These are phyloP conservation scores for Herpotrichia juniperi DNA, from an alignment of 2,329 filamentous ascomycete species.

Conservation along the genomic window DNA sequence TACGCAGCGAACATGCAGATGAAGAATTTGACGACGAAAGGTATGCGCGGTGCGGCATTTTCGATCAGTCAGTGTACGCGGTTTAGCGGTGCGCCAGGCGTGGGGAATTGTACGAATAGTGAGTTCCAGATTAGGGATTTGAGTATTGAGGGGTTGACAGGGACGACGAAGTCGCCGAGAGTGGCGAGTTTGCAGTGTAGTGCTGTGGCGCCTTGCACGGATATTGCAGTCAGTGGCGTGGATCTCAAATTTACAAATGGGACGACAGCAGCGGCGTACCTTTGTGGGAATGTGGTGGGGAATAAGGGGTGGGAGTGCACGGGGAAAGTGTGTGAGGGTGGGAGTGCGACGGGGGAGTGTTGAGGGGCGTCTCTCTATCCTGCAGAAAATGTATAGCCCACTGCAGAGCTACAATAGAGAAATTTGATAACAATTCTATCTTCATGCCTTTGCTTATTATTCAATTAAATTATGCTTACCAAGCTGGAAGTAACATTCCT, in stretches of 20 bases:
- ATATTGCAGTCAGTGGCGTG: constrained; percentile 21
- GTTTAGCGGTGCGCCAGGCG: constrained; percentile 36
- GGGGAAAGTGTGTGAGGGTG: constrained; percentile 24
- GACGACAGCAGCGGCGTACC: constrained; percentile 14
- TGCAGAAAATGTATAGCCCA: too few species aligned
- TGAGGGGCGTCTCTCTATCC: too few species aligned
- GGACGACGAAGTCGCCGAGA: constrained; percentile 29
- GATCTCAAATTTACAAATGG: constrained; percentile 24
- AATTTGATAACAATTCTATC: too few species aligned
- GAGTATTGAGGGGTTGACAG: constrained; percentile 31
- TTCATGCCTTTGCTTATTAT: too few species aligned
- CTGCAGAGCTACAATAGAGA: too few species aligned
- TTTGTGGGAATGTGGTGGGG: constrained; percentile 26
- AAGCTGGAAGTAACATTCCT: too few species aligned
- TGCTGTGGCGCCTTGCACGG: constrained; percentile 29
- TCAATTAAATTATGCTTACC: too few species aligned
- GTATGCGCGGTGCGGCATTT: constrained; percentile 37
- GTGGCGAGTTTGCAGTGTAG: constrained; percentile 35
- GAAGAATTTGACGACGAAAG: constrained; percentile 38
- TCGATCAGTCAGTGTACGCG: constrained; percentile 50
- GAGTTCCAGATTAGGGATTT: constrained; percentile 49
- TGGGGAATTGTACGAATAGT: constrained; percentile 48
- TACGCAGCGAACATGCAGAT: constrained; percentile 46
- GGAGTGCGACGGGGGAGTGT: constrained; percentile 25
- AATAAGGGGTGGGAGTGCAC: constrained; percentile 26